Percentiles rank a stretch among this genome's conserved stretches.
Conservation (phyloP, 257 asterid genomes). For the Nicotiana sylvestris region DNA sequence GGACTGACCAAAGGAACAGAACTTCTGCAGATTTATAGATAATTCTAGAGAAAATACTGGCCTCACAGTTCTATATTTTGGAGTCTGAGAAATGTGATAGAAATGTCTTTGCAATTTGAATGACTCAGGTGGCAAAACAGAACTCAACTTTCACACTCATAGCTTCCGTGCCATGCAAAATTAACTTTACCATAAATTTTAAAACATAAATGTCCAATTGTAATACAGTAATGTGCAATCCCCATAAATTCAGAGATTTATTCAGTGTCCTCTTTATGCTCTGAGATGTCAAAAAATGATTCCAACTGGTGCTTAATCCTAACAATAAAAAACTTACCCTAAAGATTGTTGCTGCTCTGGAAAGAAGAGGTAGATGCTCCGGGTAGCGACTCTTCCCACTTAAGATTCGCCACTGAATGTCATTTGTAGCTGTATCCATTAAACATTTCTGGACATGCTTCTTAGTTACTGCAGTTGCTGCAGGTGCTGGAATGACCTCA, state of each 20-base stretch:
- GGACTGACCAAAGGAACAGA: background rate
- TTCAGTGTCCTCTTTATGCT: background rate
- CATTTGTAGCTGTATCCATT: conserved; percentile 32
- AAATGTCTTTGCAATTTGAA: background rate
- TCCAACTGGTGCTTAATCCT: background rate
- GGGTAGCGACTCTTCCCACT: conserved; percentile 83
- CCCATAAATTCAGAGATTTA: background rate
- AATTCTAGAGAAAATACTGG: background rate
- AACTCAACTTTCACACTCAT: background rate
- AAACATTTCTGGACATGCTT: conserved; percentile 56
- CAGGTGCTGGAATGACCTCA: conserved; percentile 55
- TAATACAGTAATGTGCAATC: background rate
- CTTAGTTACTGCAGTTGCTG: conserved; percentile 37
- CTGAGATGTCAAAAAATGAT: background rate
- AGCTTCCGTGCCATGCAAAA: background rate
- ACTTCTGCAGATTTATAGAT: background rate
- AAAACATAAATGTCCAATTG: background rate
- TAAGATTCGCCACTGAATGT: conserved; percentile 70
- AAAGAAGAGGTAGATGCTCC: conserved; percentile 70
- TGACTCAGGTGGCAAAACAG: background rate
- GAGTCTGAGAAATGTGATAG: background rate
- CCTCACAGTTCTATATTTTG: background rate
- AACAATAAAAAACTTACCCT: conserved; percentile 53
- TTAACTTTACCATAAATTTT: background rate
- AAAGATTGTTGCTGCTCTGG: conserved; percentile 91